A percentile compares a stretch with the other conserved stretches of the same genome.
Evolutionary conservation across 2,329 filamentous ascomycete species (phyloP).

Genomic region (Aspergillus sojae): DNA sequence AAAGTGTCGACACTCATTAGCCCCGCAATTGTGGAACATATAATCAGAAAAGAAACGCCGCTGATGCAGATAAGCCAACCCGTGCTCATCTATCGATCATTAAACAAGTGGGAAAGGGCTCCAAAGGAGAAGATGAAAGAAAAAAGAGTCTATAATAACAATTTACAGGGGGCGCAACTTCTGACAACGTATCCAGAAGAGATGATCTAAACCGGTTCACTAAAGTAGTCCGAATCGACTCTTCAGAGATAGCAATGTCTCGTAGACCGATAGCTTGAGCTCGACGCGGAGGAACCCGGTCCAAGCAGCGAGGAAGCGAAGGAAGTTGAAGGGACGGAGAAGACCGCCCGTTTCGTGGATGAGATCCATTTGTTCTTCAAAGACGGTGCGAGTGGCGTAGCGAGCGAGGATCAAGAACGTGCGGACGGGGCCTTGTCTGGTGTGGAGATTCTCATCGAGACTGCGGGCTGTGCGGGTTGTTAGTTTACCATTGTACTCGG

Average conservation of each 20-base stretch:
- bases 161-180: conserved; percentile 13
- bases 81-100: conserved; percentile 6
- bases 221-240: conserved; percentile 49
- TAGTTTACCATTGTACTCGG: conserved; percentile 11
- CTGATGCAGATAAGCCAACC: conserved; percentile 11
- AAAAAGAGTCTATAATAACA: conserved; percentile 21
- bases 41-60: conserved; percentile 2
- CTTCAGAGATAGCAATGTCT: conserved; percentile 57
- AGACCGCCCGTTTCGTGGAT: conserved; percentile 53
- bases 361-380: conserved; percentile 60
- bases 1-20: background rate
- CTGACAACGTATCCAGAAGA: background rate
- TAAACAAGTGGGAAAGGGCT: background rate
- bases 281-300: conserved; percentile 58
- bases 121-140: conserved; percentile 10
- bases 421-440: conserved; percentile 60
- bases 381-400: conserved; percentile 65
- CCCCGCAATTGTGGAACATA: background rate
- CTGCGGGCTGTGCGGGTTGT: conserved; percentile 62
- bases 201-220: background rate
- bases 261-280: conserved; percentile 61
- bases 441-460: conserved; percentile 77
- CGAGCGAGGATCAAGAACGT: conserved; percentile 67
- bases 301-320: conserved; percentile 56
- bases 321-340: conserved; percentile 55